Evolutionary conservation across 2,329 filamentous ascomycete species (phyloP).

Genomic region (Tolypocladium amazonense): DNA sequence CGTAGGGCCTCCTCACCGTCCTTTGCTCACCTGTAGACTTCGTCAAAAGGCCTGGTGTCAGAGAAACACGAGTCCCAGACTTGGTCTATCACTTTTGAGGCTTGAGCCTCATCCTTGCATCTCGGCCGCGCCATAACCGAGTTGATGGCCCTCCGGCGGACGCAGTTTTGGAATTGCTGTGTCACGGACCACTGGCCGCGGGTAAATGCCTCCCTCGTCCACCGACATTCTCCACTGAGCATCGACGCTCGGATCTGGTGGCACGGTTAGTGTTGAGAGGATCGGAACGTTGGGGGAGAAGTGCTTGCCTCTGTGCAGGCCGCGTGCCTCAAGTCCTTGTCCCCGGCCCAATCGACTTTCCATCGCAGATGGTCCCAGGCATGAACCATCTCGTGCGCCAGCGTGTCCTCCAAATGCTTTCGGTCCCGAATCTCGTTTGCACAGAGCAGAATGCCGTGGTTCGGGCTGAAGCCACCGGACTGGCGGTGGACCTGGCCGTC

Average conservation of each 20-base stretch:
- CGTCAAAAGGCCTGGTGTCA: constrained; percentile 92
- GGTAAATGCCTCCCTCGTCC: constrained; percentile 74
- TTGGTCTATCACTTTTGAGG: constrained; percentile 80
- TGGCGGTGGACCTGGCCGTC: constrained; percentile 52
- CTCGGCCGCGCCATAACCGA: constrained; percentile 69
- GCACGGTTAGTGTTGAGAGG: neutral
- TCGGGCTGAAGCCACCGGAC: constrained; percentile 74
- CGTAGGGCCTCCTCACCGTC: constrained; percentile 6
- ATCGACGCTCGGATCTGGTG: constrained; percentile 79
- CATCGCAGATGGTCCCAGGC: constrained; percentile 89
- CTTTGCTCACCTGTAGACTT: constrained; percentile 66
- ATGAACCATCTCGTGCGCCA: constrained; percentile 97
- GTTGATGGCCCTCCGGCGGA: constrained; percentile 67
- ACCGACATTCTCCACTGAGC: constrained; percentile 88
- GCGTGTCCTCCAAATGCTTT: constrained; percentile 81
- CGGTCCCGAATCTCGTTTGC: constrained; percentile 78
- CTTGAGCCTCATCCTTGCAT: constrained; percentile 79
- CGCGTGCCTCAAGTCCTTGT: constrained; percentile 70
- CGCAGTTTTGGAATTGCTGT: constrained; percentile 89
- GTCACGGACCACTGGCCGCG: constrained; percentile 81
- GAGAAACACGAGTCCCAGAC: constrained; percentile 98
- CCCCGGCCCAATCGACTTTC: constrained; percentile 71
- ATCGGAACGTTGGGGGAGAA: neutral
- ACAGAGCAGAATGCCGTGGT: constrained; percentile 83
- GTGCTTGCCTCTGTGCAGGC: constrained; percentile 76